Evolutionary conservation across 2,329 filamentous ascomycete species (phyloP).

Genomic region (Calonectria pauciramosa): DNA sequence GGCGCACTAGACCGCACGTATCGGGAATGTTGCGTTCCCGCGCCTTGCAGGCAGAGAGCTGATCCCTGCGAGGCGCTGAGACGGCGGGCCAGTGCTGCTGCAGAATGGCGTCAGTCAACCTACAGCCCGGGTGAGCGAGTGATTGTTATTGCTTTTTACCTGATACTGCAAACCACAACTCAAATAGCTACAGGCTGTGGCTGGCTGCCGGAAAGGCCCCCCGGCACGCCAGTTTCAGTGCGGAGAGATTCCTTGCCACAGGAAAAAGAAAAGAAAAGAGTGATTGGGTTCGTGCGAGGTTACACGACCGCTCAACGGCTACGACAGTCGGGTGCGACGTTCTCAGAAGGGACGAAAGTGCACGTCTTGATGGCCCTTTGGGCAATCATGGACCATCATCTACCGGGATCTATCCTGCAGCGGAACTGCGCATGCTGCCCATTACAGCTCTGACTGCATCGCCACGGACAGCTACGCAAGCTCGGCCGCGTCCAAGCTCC

Average conservation of each 20-base stretch:
- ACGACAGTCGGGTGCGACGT: slow-evolving; percentile 2
- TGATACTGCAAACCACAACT: background rate
- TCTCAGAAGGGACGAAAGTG: slow-evolving; percentile 33
- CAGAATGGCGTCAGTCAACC: slow-evolving; percentile 31
- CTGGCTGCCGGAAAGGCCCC: background rate
- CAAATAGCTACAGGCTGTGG: background rate
- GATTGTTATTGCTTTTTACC: slow-evolving; percentile 13
- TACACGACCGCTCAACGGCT: slow-evolving; percentile 24
- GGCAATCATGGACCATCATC: slow-evolving; percentile 10
- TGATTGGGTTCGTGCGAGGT: slow-evolving; percentile 32
- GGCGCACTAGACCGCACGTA: slow-evolving; percentile 21
- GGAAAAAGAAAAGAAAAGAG: background rate
- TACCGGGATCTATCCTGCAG: slow-evolving; percentile 20
- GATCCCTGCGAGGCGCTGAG: slow-evolving; percentile 18
- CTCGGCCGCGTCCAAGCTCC: slow-evolving; percentile 35
- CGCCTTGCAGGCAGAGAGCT: slow-evolving; percentile 22
- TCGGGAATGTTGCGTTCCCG: slow-evolving; percentile 29
- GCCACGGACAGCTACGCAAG: slow-evolving; percentile 41
- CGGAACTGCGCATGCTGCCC: background rate
- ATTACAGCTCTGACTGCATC: slow-evolving; percentile 22
- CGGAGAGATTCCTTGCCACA: slow-evolving; percentile 35
- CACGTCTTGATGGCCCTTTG: slow-evolving; percentile 22
- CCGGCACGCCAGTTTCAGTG: slow-evolving; percentile 24
- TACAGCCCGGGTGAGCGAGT: slow-evolving; percentile 10
- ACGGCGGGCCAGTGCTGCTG: slow-evolving; percentile 16